Evolutionary conservation across 371 early-diverging fungal genomes (phyloP).

Genomic region (Mycotypha africana): DNA sequence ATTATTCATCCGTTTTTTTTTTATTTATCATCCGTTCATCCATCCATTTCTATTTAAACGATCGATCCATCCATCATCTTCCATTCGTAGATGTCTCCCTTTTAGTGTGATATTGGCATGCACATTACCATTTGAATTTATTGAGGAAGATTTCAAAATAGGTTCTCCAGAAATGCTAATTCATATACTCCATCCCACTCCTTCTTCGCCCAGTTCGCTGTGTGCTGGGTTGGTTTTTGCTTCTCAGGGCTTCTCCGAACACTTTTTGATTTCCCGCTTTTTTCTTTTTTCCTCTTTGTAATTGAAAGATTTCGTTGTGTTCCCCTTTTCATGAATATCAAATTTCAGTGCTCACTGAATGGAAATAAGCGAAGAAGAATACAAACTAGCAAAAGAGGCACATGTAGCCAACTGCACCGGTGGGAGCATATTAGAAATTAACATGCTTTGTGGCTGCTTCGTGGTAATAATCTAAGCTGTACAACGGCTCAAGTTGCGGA

Average conservation of each 20-base stretch:
- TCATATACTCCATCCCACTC: slow-evolving; percentile 2
- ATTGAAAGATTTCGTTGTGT: too few species aligned
- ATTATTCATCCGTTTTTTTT: neutral
- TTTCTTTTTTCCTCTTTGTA: too few species aligned
- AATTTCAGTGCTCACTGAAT: too few species aligned
- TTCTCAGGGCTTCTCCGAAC: too few species aligned
- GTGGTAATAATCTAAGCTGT: slow-evolving; percentile 40
- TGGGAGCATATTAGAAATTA: slow-evolving; percentile 61
- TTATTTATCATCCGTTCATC: too few species aligned
- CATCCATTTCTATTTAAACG: neutral
- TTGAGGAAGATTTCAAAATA: slow-evolving; percentile 20
- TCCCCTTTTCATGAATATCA: too few species aligned
- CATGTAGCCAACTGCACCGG: slow-evolving; percentile 68
- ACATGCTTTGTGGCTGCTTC: slow-evolving; percentile 44
- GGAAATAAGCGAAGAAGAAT: slow-evolving; percentile 26
- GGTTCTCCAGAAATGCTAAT: neutral
- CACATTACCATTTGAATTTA: slow-evolving; percentile 21
- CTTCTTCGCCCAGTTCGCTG: neutral
- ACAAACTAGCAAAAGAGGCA: slow-evolving; percentile 61
- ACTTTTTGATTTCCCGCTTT: too few species aligned
- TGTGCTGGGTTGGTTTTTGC: too few species aligned
- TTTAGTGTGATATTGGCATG: too few species aligned
- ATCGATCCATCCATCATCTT: slow-evolving; percentile 10
- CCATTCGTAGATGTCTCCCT: too few species aligned
- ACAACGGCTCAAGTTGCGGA: neutral